Evolutionary conservation across 2,329 filamentous ascomycete species (phyloP).

Genomic region (Zalaria obscura): DNA sequence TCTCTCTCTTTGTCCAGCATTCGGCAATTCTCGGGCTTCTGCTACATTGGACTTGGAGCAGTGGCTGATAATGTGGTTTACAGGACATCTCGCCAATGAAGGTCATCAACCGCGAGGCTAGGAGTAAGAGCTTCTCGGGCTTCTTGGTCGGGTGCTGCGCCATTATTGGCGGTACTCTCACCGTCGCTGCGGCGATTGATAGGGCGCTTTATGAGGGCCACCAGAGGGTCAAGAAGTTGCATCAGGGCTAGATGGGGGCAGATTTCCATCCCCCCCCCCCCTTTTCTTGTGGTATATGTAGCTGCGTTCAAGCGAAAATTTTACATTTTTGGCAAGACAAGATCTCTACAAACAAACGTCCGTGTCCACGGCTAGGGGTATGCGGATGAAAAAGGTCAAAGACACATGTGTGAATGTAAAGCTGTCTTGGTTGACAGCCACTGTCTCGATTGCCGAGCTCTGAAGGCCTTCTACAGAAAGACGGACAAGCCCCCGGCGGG

Average conservation of each 20-base stretch:
- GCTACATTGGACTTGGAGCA: not conserved
- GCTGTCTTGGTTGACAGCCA: too few relatives aligned
- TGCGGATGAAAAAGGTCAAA: too few relatives aligned
- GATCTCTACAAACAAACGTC: too few relatives aligned
- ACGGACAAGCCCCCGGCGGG: too few relatives aligned
- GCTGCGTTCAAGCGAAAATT: too few relatives aligned
- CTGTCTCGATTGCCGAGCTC: too few relatives aligned
- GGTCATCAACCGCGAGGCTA: constrained; percentile 89
- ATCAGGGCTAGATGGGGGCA: constrained; percentile 32
- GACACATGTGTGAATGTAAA: too few relatives aligned
- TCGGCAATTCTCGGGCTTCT: not conserved
- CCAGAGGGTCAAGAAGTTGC: constrained; percentile 75
- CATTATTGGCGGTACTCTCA: constrained; percentile 86
- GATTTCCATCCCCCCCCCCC: too few relatives aligned
- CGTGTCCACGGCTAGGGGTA: too few relatives aligned
- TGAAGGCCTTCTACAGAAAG: too few relatives aligned
- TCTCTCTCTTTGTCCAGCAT: not conserved
- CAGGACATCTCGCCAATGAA: constrained; percentile 99
- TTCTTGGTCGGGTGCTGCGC: constrained; percentile 93
- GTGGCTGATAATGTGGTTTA: not conserved
- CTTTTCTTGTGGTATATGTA: too few relatives aligned
- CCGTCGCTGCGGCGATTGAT: constrained; percentile 87
- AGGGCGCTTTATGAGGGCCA: constrained; percentile 82
- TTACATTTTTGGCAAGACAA: too few relatives aligned
- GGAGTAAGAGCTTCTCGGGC: constrained; percentile 75